A percentile compares a stretch with the other conserved stretches of the same genome.
Evolutionary conservation across 805 yeast species (phyloP).

Genomic region (Starmerella potacharoeniae): DNA sequence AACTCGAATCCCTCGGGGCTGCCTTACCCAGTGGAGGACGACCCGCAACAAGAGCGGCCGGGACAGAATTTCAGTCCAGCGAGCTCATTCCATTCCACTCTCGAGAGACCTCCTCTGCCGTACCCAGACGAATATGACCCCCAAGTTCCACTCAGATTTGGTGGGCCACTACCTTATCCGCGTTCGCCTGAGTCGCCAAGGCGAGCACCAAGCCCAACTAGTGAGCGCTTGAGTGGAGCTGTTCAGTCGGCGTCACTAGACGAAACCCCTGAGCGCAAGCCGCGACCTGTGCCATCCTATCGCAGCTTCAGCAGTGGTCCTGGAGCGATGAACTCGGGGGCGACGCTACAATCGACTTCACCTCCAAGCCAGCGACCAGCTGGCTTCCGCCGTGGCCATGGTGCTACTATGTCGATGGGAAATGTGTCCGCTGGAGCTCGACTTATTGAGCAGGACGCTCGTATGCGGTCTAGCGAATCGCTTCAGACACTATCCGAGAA

Average conservation of each 20-base stretch:
- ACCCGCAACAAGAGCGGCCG: neutral
- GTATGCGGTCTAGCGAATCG: neutral
- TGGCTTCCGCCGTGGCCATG: slow-evolving; percentile 1
- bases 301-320: slow-evolving; percentile 3
- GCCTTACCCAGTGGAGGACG: slow-evolving; percentile 1
- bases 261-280: neutral
- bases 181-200: slow-evolving; percentile 1
- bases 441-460: neutral
- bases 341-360: neutral
- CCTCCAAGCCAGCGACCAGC: neutral
- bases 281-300: neutral
- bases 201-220: neutral
- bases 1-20: neutral
- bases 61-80: neutral
- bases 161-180: slow-evolving; percentile 1
- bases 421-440: neutral
- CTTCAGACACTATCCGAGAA: neutral
- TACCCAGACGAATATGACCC: slow-evolving; percentile 1
- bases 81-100: neutral
- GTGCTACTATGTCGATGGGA: neutral
- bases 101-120: neutral
- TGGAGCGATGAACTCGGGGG: neutral
- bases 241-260: neutral
- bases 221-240: neutral
- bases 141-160: neutral